These are phyloP conservation scores for Ophiostoma fasciatum DNA, from an alignment of 2,329 filamentous ascomycete genomes.

Conservation along the genomic window DNA sequence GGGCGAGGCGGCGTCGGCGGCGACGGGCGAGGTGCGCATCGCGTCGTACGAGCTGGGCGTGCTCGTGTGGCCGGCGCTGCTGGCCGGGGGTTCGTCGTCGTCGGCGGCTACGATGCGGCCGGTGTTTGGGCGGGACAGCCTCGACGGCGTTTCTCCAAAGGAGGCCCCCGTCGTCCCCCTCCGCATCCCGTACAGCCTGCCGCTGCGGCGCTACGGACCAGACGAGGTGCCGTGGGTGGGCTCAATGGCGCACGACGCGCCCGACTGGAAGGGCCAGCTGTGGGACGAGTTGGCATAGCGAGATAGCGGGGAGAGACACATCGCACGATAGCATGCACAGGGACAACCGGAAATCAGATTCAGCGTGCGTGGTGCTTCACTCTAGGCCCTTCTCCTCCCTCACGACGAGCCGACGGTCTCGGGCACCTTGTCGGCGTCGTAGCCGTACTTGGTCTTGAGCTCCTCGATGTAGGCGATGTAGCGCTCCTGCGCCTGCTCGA, in stretches of 20 bases:
- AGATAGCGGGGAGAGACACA: too few relatives aligned
- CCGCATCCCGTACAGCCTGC: constrained; percentile 71
- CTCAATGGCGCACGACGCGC: constrained; percentile 39
- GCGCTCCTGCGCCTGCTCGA: constrained; percentile 55
- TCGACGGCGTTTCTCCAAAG: too few relatives aligned
- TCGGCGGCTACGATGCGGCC: constrained; percentile 54
- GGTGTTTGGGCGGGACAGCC: constrained; percentile 48
- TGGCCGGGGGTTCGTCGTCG: constrained; percentile 26
- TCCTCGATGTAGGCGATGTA: constrained; percentile 62
- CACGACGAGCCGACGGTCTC: constrained; percentile 32
- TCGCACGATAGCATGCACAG: too few relatives aligned
- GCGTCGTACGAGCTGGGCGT: constrained; percentile 78
- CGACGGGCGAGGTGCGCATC: constrained; percentile 48
- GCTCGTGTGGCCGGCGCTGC: constrained; percentile 59
- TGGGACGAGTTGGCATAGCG: too few relatives aligned
- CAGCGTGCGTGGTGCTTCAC: too few relatives aligned
- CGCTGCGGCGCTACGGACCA: constrained; percentile 48
- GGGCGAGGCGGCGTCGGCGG: constrained; percentile 48
- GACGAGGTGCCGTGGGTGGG: constrained; percentile 67
- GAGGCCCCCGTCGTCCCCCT: constrained; percentile 41
- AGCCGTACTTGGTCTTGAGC: constrained; percentile 57
- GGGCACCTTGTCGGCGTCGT: constrained; percentile 47
- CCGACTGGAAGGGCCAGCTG: constrained; percentile 40
- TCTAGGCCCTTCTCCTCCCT: background rate
- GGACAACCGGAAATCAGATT: too few relatives aligned